phyloP scores from a whole-genome alignment of 352 stramenopile species.

The Blastocystis sp. region DNA sequence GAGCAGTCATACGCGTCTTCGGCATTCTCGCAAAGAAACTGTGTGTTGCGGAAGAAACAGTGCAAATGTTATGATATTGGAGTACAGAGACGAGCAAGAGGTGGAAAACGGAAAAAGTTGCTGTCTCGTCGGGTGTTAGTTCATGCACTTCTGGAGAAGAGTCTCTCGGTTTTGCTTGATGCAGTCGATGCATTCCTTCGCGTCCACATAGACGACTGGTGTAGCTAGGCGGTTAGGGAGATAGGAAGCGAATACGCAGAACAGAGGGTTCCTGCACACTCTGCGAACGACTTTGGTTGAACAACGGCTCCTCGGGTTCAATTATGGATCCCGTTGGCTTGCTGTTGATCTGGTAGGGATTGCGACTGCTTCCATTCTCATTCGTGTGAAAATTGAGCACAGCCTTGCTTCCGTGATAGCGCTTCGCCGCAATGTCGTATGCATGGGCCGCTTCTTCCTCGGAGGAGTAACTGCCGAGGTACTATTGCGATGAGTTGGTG shows the following conservation, averaged over 20 bases:
- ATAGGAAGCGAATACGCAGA: too few relatives aligned
- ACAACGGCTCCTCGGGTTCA: too few relatives aligned
- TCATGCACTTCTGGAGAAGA: not conserved
- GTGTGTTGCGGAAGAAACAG: constrained; percentile 1
- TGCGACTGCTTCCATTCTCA: not conserved
- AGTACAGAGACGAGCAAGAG: constrained; percentile 22
- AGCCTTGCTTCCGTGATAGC: constrained; percentile 59
- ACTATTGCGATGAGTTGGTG: not conserved
- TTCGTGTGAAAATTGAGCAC: constrained; percentile 44
- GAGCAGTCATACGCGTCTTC: constrained; percentile 69
- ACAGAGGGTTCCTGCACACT: too few relatives aligned
- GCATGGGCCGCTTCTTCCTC: constrained; percentile 53
- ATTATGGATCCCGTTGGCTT: not conserved
- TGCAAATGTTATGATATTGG: not conserved
- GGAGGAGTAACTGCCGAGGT: constrained; percentile 41
- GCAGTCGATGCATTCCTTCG: not conserved
- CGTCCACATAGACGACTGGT: constrained; percentile 1
- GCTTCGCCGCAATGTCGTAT: constrained; percentile 53
- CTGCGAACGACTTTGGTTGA: too few relatives aligned
- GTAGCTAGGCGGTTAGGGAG: not conserved
- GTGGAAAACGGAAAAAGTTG: constrained; percentile 31
- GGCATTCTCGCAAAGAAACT: constrained; percentile 49
- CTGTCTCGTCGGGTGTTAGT: not conserved
- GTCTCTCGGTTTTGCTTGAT: constrained; percentile 18
- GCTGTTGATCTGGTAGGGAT: constrained; percentile 61